phyloP scores from a whole-genome alignment of 495 filamentous ascomycete genomes.

The Tricharina praecox region DNA sequence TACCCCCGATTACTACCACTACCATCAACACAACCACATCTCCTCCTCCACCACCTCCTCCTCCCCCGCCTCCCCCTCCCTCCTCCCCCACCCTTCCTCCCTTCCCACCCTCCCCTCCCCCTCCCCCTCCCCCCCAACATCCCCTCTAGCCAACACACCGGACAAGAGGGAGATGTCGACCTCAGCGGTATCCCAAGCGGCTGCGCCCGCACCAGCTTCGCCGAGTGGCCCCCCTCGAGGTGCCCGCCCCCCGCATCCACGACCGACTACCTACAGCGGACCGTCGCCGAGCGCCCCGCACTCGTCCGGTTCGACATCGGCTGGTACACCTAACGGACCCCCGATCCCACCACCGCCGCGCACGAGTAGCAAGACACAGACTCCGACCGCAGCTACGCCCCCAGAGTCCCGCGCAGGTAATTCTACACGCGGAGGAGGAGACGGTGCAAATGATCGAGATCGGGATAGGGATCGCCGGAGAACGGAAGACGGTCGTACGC shows the following conservation, averaged over 20 bases:
- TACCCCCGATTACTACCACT: too few relatives aligned
- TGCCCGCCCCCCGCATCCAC: constrained; percentile 22
- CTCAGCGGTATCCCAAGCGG: constrained; percentile 15
- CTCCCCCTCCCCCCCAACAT: too few relatives aligned
- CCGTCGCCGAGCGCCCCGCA: constrained; percentile 14
- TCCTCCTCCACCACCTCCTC: too few relatives aligned
- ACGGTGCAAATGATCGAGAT: neutral
- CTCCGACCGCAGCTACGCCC: constrained; percentile 14
- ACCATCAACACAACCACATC: too few relatives aligned
- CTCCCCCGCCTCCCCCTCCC: too few relatives aligned
- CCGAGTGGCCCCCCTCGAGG: constrained; percentile 22
- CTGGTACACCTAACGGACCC: constrained; percentile 15
- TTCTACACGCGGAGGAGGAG: neutral
- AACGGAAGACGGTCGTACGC: constrained; percentile 17
- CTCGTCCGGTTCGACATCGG: constrained; percentile 12
- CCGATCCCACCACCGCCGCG: constrained; percentile 24
- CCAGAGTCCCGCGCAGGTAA: neutral
- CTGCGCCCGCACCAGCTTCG: constrained; percentile 20
- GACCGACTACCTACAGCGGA: constrained; percentile 25
- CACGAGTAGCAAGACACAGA: constrained; percentile 24
- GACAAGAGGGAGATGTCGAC: constrained; percentile 17
- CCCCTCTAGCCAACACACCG: too few relatives aligned
- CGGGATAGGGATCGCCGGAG: constrained; percentile 18
- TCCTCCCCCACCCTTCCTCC: too few relatives aligned
- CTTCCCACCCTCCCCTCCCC: too few relatives aligned